These are phyloP conservation scores for Sphagnum contortum DNA, from an alignment of 225 moss, liverwort and hornwort genomes.

Conservation along the genomic window DNA sequence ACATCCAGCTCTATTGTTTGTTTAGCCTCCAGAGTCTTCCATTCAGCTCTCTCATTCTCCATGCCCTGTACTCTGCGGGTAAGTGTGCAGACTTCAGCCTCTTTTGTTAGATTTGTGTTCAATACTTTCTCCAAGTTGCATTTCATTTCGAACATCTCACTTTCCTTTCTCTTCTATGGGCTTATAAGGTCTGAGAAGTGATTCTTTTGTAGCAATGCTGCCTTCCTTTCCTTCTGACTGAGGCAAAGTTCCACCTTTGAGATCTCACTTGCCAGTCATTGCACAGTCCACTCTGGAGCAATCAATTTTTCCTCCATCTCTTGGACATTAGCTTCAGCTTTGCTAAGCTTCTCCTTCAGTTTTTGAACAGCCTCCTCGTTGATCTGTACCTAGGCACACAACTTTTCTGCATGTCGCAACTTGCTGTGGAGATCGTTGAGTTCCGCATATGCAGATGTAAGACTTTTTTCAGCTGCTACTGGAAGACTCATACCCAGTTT, in stretches of 20 bases:
- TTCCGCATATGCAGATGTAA: constrained; percentile 19
- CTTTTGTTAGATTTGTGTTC: constrained; percentile 25
- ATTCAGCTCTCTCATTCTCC: constrained; percentile 33
- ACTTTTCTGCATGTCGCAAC: constrained; percentile 34
- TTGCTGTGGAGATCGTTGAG: constrained; percentile 31
- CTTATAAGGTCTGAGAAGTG: constrained; percentile 35
- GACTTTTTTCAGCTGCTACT: constrained; percentile 29
- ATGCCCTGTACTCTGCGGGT: constrained; percentile 35
- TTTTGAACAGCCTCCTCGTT: constrained; percentile 25
- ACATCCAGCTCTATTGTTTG: constrained; percentile 33
- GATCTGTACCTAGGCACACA: constrained; percentile 15
- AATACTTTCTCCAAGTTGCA: constrained; percentile 53
- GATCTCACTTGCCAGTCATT: constrained; percentile 62
- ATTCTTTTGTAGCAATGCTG: constrained; percentile 21
- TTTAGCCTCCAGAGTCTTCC: constrained; percentile 37
- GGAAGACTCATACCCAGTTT: constrained; percentile 37
- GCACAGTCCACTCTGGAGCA: constrained; percentile 80
- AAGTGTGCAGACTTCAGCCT: constrained; percentile 34
- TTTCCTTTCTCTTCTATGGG: constrained; percentile 46
- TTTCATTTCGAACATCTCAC: constrained; percentile 57
- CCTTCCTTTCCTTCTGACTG: constrained; percentile 51
- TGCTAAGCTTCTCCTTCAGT: constrained; percentile 37
- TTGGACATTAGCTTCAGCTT: constrained; percentile 38
- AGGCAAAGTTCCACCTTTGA: constrained; percentile 52
- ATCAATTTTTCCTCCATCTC: constrained; percentile 70